These are phyloP conservation scores for Mollisiaceae sp. DNA, from an alignment of 2,329 filamentous ascomycete species.

Conservation along the genomic window DNA sequence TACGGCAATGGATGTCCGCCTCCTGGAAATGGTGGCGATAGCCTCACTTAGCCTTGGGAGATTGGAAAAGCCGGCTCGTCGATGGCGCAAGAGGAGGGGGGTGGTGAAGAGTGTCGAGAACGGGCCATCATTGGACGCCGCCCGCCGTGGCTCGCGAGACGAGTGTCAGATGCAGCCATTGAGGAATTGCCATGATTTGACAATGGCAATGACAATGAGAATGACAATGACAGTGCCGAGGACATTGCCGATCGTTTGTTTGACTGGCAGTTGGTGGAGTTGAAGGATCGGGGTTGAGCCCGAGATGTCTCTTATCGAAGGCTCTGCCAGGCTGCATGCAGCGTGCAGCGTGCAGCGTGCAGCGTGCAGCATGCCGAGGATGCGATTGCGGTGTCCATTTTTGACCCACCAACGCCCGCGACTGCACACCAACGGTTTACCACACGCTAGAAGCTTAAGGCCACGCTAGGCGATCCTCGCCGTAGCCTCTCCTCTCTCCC, in stretches of 20 bases:
- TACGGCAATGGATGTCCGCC: slow-evolving; percentile 16
- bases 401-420: not conserved
- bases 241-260: no score
- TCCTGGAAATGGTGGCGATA: slow-evolving; percentile 8
- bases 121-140: not conserved
- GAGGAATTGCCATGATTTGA: not conserved
- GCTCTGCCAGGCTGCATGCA: not conserved
- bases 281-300: slow-evolving; percentile 8
- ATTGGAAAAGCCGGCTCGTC: not conserved
- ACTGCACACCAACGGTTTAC: no score
- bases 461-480: not conserved
- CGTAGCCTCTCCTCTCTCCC: not conserved
- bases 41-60: not conserved
- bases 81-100: not conserved
- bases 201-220: no score
- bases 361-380: no score
- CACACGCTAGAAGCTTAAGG: no score
- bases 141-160: not conserved
- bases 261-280: slow-evolving; percentile 9
- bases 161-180: not conserved
- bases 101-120: not conserved
- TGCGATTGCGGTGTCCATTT: not conserved
- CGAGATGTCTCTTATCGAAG: slow-evolving; percentile 13
- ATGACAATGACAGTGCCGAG: no score
- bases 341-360: not conserved